These are phyloP conservation scores for Globisporangium acanthophoron DNA, from an alignment of 352 stramenopile species.

Conservation along the genomic window DNA sequence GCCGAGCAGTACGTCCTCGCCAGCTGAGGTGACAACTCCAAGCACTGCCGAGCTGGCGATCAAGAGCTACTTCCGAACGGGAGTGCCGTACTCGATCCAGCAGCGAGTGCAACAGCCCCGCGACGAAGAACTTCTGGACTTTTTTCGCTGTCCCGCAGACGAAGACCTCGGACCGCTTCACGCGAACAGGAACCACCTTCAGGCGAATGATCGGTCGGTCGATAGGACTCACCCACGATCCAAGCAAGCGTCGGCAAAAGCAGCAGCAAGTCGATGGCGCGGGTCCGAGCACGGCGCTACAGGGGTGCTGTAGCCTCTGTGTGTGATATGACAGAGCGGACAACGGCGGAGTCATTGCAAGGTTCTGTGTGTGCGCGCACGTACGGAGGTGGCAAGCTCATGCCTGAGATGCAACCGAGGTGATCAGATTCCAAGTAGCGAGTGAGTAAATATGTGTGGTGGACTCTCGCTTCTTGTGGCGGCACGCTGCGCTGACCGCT, in stretches of 20 bases:
- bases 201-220: not conserved
- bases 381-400: too few relatives aligned
- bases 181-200: not conserved
- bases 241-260: not conserved
- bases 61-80: constrained; percentile 1
- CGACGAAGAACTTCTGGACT: not conserved
- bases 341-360: too few relatives aligned
- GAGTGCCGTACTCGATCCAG: constrained; percentile 9
- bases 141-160: not conserved
- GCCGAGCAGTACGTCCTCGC: not conserved
- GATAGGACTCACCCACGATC: not conserved
- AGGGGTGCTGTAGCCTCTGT: not conserved
- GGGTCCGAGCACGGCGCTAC: not conserved
- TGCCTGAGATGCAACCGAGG: too few relatives aligned
- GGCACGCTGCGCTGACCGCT: too few relatives aligned
- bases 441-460: not conserved
- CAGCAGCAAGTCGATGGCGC: not conserved
- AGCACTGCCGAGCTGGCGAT: not conserved
- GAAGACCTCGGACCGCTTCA: not conserved
- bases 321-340: not conserved
- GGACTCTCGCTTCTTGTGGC: not conserved
- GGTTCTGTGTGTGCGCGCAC: too few relatives aligned
- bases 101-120: constrained; percentile 3
- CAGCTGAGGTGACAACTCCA: not conserved
- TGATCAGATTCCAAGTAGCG: too few relatives aligned